Percentiles rank a stretch among this genome's conserved stretches.
Conservation (phyloP, 2,329 filamentous ascomycete species). For the Penicillium glabrum region DNA sequence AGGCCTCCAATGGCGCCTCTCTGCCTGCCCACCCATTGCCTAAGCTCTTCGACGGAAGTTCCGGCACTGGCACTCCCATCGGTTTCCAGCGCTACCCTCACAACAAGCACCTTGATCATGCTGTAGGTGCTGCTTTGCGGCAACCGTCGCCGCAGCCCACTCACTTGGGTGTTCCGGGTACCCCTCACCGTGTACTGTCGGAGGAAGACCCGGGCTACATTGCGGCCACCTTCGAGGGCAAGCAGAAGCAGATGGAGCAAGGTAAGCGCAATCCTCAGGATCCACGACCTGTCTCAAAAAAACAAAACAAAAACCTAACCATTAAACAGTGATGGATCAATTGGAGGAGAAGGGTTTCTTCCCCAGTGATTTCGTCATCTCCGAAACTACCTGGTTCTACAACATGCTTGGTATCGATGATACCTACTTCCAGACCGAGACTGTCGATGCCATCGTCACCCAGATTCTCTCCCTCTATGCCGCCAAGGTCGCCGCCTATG, state of each 20-base stretch:
- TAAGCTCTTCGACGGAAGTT: conserved; percentile 36
- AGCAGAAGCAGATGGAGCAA: conserved; percentile 83
- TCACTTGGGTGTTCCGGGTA: conserved; percentile 73
- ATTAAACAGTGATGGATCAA: conserved; percentile 69
- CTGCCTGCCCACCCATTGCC: conserved; percentile 31
- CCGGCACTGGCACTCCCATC: conserved; percentile 42
- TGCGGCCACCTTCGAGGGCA: conserved; percentile 90
- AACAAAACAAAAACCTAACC: not conserved
- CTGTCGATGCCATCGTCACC: conserved; percentile 80
- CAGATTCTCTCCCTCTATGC: conserved; percentile 96
- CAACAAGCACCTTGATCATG: conserved; percentile 60
- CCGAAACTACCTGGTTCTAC: conserved; percentile 95
- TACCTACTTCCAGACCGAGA: conserved; percentile 94
- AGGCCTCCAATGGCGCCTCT: conserved; percentile 27
- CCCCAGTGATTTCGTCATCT: conserved; percentile 75
- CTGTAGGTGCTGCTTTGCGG: conserved; percentile 55
- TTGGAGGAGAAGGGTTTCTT: conserved; percentile 82
- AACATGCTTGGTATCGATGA: conserved; percentile 96
- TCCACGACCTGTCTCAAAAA: too few relatives aligned
- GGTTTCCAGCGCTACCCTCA: conserved; percentile 45
- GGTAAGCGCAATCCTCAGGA: conserved; percentile 49
- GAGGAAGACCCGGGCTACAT: conserved; percentile 93
- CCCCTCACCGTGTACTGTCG: conserved; percentile 73
- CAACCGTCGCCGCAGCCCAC: conserved; percentile 85
- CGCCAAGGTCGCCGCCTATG: conserved; percentile 91